phyloP scores from a whole-genome alignment of 805 yeast genomes.

The Candida coquimbonensis region DNA sequence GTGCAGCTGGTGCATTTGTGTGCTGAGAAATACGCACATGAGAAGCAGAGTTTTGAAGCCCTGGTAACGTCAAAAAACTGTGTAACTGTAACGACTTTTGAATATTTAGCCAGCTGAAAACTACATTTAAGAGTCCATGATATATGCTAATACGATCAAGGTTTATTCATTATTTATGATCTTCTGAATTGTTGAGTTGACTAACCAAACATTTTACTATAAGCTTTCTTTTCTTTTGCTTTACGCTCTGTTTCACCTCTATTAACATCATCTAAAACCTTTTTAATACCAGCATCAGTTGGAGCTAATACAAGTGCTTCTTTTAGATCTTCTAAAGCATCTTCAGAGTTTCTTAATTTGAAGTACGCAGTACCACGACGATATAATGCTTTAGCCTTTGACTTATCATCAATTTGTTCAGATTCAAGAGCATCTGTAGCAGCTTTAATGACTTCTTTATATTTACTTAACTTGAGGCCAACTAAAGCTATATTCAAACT shows the following conservation, averaged over 20 bases:
- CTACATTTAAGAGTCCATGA: no score
- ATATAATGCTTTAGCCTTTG: conserved; percentile 78
- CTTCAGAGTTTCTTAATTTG: conserved; percentile 57
- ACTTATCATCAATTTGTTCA: conserved; percentile 47
- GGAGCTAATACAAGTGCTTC: conserved; percentile 62
- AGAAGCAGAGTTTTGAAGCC: no score
- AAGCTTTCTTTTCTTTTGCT: conserved; percentile 67
- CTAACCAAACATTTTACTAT: conserved; percentile 56
- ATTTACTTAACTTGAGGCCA: conserved; percentile 55
- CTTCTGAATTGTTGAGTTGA: neutral
- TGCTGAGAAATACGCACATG: conserved; percentile 7
- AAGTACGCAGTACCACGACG: conserved; percentile 77
- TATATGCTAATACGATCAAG: no score
- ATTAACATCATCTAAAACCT: conserved; percentile 57
- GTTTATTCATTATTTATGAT: no score
- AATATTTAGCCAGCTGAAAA: no score
- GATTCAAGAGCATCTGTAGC: conserved; percentile 62
- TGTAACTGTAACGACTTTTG: no score
- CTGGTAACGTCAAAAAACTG: no score
- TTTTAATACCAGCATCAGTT: conserved; percentile 61
- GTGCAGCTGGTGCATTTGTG: neutral
- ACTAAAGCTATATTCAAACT: conserved; percentile 70
- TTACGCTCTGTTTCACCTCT: conserved; percentile 42
- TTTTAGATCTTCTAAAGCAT: conserved; percentile 59
- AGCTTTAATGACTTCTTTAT: conserved; percentile 47